Percentiles rank a stretch among this genome's conserved stretches.
Evolutionary conservation across 106 monocot species (phyloP).

Genomic region (Dioscorea alata): DNA sequence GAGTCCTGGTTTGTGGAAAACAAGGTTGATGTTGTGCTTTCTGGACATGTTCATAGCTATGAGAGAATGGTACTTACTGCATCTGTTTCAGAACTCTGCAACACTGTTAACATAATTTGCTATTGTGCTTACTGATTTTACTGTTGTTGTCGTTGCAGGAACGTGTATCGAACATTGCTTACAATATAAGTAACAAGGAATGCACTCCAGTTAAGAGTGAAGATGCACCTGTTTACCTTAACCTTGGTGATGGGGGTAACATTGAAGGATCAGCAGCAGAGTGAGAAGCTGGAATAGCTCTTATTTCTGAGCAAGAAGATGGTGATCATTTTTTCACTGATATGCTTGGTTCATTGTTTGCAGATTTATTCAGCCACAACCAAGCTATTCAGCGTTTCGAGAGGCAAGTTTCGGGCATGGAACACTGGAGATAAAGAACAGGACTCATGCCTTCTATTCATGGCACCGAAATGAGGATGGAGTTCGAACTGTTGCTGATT

Average conservation of each 20-base stretch:
- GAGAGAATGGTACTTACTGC: slow-evolving; percentile 17
- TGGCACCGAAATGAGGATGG: slow-evolving; percentile 30
- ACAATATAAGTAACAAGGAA: slow-evolving; percentile 16
- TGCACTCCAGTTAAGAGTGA: slow-evolving; percentile 14
- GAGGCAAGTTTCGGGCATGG: slow-evolving; percentile 27
- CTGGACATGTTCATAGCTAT: slow-evolving; percentile 31
- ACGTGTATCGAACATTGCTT: slow-evolving; percentile 26
- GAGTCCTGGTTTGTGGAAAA: slow-evolving; percentile 21
- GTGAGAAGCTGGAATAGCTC: not conserved
- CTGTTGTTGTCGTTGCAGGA: slow-evolving; percentile 1
- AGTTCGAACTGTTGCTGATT: slow-evolving; percentile 4
- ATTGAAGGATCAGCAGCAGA: slow-evolving; percentile 21
- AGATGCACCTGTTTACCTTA: slow-evolving; percentile 28
- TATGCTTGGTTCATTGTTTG: not conserved
- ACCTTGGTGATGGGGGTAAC: slow-evolving; percentile 34
- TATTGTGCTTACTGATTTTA: not conserved
- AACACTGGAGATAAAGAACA: slow-evolving; percentile 19
- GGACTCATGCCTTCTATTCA: slow-evolving; percentile 18
- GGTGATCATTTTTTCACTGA: too few relatives aligned
- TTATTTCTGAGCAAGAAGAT: too few relatives aligned
- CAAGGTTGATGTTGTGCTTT: slow-evolving; percentile 26
- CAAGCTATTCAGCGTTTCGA: slow-evolving; percentile 20
- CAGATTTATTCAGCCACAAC: slow-evolving; percentile 16
- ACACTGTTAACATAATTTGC: not conserved
- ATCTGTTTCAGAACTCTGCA: not conserved